Conservation (phyloP, 768 basidiomycete genomes). For the Xerocomellus amylosporus region DNA sequence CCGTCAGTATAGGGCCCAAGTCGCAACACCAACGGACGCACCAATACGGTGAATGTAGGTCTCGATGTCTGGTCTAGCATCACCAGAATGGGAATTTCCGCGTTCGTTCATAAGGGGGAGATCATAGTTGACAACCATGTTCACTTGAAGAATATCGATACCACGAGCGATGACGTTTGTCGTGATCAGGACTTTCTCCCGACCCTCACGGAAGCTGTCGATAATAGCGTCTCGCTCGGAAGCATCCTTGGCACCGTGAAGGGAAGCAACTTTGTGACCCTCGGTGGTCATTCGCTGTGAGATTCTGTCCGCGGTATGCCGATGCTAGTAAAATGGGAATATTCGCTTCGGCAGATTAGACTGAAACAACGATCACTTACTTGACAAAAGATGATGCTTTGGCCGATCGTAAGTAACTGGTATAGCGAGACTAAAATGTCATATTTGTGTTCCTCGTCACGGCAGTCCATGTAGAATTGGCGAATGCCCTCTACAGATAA, state of each 20-base stretch:
- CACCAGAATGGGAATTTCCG: conserved; percentile 37
- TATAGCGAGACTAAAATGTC: conserved; percentile 92
- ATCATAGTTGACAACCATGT: conserved; percentile 99
- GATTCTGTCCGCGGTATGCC: conserved; percentile 90
- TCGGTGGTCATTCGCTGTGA: conserved; percentile 86
- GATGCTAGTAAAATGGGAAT: conserved; percentile 50
- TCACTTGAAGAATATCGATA: conserved; percentile 98
- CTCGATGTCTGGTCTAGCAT: conserved; percentile 81
- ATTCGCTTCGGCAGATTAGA: background rate
- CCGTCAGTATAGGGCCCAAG: background rate
- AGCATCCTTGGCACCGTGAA: conserved; percentile 93
- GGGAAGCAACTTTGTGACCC: conserved; percentile 93
- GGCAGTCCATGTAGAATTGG: conserved; percentile 98
- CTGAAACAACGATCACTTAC: conserved; percentile 40
- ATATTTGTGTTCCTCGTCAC: conserved; percentile 88
- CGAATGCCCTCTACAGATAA: conserved; percentile 91
- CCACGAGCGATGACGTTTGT: conserved; percentile 98
- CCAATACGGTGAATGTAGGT: conserved; percentile 98
- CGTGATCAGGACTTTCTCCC: conserved; percentile 95
- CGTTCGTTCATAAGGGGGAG: conserved; percentile 83
- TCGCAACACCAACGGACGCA: conserved; percentile 36
- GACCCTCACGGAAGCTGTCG: conserved; percentile 93
- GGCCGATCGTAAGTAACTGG: conserved; percentile 87
- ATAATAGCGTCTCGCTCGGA: conserved; percentile 88
- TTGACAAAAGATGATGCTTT: conserved; percentile 98